These are phyloP conservation scores for Insectozyma bohioensis DNA, from an alignment of 1,139 yeast genomes.

Conservation along the genomic window DNA sequence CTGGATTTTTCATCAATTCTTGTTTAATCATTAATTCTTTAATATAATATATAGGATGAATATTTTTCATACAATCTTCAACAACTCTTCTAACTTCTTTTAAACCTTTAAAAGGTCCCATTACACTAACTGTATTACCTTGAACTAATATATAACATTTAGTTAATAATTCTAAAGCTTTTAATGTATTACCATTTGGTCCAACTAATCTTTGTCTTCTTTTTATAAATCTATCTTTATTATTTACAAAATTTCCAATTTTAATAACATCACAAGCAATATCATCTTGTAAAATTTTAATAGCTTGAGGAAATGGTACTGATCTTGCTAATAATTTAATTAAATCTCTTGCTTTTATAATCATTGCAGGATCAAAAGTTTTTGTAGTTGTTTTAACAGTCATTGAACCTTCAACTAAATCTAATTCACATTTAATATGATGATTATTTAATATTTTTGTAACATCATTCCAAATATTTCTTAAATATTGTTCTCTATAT, in stretches of 20 bases:
- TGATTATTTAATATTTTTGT: constrained; percentile 73
- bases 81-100: constrained; percentile 92
- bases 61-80: constrained; percentile 95
- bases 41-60: constrained; percentile 95
- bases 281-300: constrained; percentile 87
- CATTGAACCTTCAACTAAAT: constrained; percentile 96
- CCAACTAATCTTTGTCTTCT: constrained; percentile 97
- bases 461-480: constrained; percentile 92
- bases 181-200: constrained; percentile 94
- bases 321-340: constrained; percentile 92
- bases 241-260: constrained; percentile 85
- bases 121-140: constrained; percentile 95
- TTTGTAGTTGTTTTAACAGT: constrained; percentile 93
- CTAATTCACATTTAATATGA: constrained; percentile 77
- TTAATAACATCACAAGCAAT: constrained; percentile 95
- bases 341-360: constrained; percentile 91
- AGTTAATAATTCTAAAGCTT: constrained; percentile 90
- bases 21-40: constrained; percentile 97
- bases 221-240: constrained; percentile 91
- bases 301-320: constrained; percentile 96
- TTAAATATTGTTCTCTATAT: constrained; percentile 87
- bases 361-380: constrained; percentile 92
- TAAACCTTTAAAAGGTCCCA: constrained; percentile 95
- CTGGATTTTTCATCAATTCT: constrained; percentile 92
- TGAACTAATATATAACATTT: constrained; percentile 94